phyloP scores from a whole-genome alignment of 352 stramenopile species.

The Globisporangium spinosum region DNA sequence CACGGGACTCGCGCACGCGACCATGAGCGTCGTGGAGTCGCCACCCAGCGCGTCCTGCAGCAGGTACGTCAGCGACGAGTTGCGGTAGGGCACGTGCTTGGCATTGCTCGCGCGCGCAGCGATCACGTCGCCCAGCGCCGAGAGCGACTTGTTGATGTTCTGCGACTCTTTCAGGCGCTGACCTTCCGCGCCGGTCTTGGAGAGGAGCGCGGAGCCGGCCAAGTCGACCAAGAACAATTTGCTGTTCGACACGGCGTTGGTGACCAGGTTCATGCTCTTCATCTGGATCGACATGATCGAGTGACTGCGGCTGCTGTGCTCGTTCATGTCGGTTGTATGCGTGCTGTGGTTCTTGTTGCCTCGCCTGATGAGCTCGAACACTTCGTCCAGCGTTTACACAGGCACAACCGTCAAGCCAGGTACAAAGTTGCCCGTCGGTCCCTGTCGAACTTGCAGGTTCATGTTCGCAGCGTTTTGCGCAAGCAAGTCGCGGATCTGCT shows the following conservation, averaged over 20 bases:
- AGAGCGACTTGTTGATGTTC: constrained; percentile 94
- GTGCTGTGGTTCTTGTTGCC: constrained; percentile 87
- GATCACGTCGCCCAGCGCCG: constrained; percentile 97
- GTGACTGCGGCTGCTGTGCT: constrained; percentile 86
- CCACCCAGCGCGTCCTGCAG: constrained; percentile 90
- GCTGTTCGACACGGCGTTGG: constrained; percentile 57
- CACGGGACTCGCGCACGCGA: constrained; percentile 86
- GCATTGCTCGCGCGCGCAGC: constrained; percentile 77
- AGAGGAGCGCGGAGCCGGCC: constrained; percentile 86
- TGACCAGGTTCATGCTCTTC: constrained; percentile 82
- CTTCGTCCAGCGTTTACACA: constrained; percentile 75
- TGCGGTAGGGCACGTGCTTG: constrained; percentile 93
- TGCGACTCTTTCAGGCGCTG: constrained; percentile 89
- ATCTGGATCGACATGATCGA: constrained; percentile 86
- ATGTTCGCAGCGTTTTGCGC: constrained; percentile 74
- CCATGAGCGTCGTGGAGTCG: constrained; percentile 93
- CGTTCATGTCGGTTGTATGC: constrained; percentile 87
- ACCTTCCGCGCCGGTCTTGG: constrained; percentile 85
- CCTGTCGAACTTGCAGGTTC: constrained; percentile 82
- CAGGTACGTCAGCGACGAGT: constrained; percentile 93
- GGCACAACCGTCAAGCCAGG: constrained; percentile 69
- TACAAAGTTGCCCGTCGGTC: constrained; percentile 82
- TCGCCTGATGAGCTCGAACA: constrained; percentile 81
- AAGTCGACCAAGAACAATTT: constrained; percentile 90
- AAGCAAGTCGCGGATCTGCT: constrained; percentile 93